phyloP scores from a whole-genome alignment of 106 monocot species.

The Platanthera guangdongensis region DNA sequence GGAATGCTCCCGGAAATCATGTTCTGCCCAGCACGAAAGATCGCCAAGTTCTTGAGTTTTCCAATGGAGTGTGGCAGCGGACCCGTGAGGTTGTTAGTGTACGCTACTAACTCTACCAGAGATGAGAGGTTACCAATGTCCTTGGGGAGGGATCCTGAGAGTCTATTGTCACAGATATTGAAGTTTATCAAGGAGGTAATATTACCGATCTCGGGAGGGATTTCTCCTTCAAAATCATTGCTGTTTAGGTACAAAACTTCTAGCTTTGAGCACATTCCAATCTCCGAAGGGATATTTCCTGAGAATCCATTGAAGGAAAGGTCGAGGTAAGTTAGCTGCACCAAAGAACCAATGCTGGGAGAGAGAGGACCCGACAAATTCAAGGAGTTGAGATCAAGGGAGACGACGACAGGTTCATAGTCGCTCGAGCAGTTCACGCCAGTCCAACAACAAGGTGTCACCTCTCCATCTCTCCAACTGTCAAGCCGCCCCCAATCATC shows the following conservation, averaged over 20 bases:
- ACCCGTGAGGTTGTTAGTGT: conserved; percentile 73
- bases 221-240: conserved; percentile 64
- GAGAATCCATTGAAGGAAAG: conserved; percentile 70
- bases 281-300: conserved; percentile 61
- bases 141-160: conserved; percentile 60
- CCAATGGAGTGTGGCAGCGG: conserved; percentile 59
- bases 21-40: conserved; percentile 69
- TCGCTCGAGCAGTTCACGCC: conserved; percentile 56
- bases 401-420: conserved; percentile 27
- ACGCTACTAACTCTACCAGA: conserved; percentile 53
- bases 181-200: conserved; percentile 31
- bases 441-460: conserved; percentile 66
- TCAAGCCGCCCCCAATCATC: conserved; percentile 42
- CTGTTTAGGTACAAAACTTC: conserved; percentile 45
- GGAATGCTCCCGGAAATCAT: conserved; percentile 65
- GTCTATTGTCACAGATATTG: conserved; percentile 73
- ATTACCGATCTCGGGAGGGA: conserved; percentile 57
- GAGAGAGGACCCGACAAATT: conserved; percentile 71
- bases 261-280: conserved; percentile 56
- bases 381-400: conserved; percentile 52
- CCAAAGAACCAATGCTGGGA: conserved; percentile 40
- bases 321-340: conserved; percentile 48
- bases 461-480: conserved; percentile 52
- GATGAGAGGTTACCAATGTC: conserved; percentile 63
- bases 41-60: conserved; percentile 55